phyloP scores from a whole-genome alignment of 495 filamentous ascomycete genomes.

The Tuber melanosporum region DNA sequence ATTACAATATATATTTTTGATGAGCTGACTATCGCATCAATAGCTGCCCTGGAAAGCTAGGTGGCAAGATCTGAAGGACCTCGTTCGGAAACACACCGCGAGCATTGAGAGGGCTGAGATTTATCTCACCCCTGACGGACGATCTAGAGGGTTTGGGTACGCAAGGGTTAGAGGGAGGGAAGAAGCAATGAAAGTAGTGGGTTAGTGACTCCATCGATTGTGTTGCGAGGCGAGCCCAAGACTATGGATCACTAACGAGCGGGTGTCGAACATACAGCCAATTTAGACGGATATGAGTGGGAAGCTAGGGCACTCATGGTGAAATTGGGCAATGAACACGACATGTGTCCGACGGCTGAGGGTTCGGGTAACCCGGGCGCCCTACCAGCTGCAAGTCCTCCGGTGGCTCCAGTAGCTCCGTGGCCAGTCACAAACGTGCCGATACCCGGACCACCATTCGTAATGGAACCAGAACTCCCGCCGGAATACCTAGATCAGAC shows the following conservation, averaged over 20 bases:
- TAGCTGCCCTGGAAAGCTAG: slow-evolving; percentile 27
- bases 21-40: neutral
- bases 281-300: slow-evolving; percentile 22
- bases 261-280: slow-evolving; percentile 2
- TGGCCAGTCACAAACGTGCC: neutral
- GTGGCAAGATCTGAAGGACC: slow-evolving; percentile 36
- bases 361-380: neutral
- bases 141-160: slow-evolving; percentile 25
- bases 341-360: slow-evolving; percentile 14
- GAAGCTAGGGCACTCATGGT: slow-evolving; percentile 24
- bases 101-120: slow-evolving; percentile 23
- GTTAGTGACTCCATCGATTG: slow-evolving; percentile 2
- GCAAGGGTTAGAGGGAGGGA: slow-evolving; percentile 24
- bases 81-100: slow-evolving; percentile 22
- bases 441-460: neutral
- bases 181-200: slow-evolving; percentile 23
- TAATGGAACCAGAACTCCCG: neutral
- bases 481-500: neutral
- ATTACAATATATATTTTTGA: neutral
- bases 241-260: neutral
- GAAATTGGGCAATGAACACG: slow-evolving; percentile 22
- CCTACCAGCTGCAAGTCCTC: neutral
- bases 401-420: neutral
- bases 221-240: neutral
- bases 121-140: slow-evolving; percentile 14